phyloP scores from a whole-genome alignment of 2,329 filamentous ascomycete genomes.

The Alternaria sp. region DNA sequence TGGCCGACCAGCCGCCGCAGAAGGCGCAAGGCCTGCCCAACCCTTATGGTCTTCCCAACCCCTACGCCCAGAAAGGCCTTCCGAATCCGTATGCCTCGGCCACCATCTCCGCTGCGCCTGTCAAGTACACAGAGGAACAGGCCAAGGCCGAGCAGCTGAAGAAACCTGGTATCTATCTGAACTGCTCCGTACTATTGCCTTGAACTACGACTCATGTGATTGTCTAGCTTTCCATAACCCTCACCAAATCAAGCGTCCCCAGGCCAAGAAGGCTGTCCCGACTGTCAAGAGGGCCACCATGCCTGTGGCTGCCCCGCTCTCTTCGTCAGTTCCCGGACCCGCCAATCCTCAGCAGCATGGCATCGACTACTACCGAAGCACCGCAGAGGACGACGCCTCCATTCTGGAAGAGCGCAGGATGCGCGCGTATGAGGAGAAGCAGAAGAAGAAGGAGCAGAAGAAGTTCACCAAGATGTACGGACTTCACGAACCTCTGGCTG shows the following conservation, averaged over 20 bases:
- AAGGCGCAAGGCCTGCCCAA: slow-evolving; percentile 35
- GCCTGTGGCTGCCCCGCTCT: slow-evolving; percentile 23
- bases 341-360: slow-evolving; percentile 26
- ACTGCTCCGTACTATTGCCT: slow-evolving; percentile 22
- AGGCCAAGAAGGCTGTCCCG: slow-evolving; percentile 32
- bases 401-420: slow-evolving; percentile 71
- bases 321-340: slow-evolving; percentile 21
- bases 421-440: slow-evolving; percentile 72
- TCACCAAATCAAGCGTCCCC: slow-evolving; percentile 42
- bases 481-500: slow-evolving; percentile 53
- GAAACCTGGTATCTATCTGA: slow-evolving; percentile 44
- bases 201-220: slow-evolving; percentile 37
- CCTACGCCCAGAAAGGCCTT: slow-evolving; percentile 33
- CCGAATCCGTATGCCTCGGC: slow-evolving; percentile 37
- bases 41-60: slow-evolving; percentile 37
- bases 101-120: slow-evolving; percentile 37
- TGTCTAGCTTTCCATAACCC: slow-evolving; percentile 42
- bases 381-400: slow-evolving; percentile 79
- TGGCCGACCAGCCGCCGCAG: slow-evolving; percentile 32
- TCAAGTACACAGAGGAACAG: slow-evolving; percentile 38
- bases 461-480: slow-evolving; percentile 71
- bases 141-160: slow-evolving; percentile 39
- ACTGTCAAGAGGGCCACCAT: slow-evolving; percentile 33
- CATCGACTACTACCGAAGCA: slow-evolving; percentile 68
- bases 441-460: slow-evolving; percentile 64